These are phyloP conservation scores for Neopestalotiopsis rosae DNA, from an alignment of 2,329 filamentous ascomycete species.

Conservation along the genomic window DNA sequence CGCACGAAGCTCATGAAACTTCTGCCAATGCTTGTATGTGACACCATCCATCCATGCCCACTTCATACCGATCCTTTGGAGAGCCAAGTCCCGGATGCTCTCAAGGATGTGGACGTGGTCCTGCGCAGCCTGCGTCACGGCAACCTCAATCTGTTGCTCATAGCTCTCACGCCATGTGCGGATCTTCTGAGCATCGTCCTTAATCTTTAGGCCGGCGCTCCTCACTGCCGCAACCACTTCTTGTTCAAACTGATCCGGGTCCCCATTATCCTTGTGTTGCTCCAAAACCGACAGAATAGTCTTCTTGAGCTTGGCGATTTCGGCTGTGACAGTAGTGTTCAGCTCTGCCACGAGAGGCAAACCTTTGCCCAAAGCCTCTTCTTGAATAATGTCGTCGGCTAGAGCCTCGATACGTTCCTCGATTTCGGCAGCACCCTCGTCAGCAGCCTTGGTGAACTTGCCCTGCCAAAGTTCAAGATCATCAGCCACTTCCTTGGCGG, in stretches of 20 bases:
- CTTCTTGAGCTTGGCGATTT: conserved; percentile 69
- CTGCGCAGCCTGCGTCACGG: conserved; percentile 75
- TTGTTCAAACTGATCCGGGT: conserved; percentile 48
- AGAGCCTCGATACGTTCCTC: conserved; percentile 71
- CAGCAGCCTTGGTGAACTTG: conserved; percentile 84
- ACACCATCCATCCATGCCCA: conserved; percentile 97
- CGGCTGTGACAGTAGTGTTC: conserved; percentile 67
- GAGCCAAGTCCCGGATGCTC: conserved; percentile 79
- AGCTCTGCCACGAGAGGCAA: conserved; percentile 71
- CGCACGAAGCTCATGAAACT: conserved; percentile 86
- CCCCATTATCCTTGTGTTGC: conserved; percentile 55
- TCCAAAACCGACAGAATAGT: conserved; percentile 70
- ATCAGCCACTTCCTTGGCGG: conserved; percentile 71
- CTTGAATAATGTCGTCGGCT: conserved; percentile 59
- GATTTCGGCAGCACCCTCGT: conserved; percentile 78
- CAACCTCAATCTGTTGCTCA: conserved; percentile 69
- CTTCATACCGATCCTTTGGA: conserved; percentile 90
- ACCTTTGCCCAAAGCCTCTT: conserved; percentile 70
- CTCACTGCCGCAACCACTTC: conserved; percentile 60
- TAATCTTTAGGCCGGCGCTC: conserved; percentile 73
- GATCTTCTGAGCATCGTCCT: conserved; percentile 77
- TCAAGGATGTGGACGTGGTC: conserved; percentile 84
- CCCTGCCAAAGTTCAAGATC: conserved; percentile 87
- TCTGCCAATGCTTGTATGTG: conserved; percentile 96
- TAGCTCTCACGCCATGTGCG: conserved; percentile 78